Conservation (phyloP, 257 asterid genomes). For the Nicotiana paniculata region DNA sequence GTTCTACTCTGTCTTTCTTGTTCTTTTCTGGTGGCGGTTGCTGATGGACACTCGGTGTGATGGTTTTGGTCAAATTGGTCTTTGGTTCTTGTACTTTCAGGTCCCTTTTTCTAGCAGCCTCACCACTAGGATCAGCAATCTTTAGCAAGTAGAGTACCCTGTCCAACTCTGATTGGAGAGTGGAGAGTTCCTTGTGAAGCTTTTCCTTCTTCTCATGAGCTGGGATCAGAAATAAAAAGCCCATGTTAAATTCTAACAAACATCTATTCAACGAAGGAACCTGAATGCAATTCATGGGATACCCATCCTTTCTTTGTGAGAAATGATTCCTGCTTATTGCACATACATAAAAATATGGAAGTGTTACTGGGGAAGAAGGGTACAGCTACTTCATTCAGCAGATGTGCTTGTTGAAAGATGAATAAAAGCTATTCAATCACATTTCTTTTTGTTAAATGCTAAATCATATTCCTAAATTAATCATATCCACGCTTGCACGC, state of each 20-base stretch:
- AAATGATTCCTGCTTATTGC: not conserved
- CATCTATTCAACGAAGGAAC: not conserved
- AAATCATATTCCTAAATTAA: not conserved
- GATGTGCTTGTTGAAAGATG: not conserved
- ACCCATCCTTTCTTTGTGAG: not conserved
- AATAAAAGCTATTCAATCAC: not conserved
- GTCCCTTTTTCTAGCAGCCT: conserved; percentile 67
- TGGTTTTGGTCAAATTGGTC: conserved; percentile 6
- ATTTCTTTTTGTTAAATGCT: not conserved
- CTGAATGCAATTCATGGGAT: not conserved
- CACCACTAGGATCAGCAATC: conserved; percentile 94
- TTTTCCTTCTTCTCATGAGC: conserved; percentile 58
- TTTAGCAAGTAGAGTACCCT: conserved; percentile 77
- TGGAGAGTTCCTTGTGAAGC: conserved; percentile 48
- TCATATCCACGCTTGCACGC: too few relatives aligned
- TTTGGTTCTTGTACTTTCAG: conserved; percentile 36
- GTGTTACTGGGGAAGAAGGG: conserved; percentile 1
- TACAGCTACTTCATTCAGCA: not conserved
- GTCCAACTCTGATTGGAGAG: conserved; percentile 75
- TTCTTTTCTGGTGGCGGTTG: conserved; percentile 20
- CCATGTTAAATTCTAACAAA: not conserved
- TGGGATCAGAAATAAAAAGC: conserved; percentile 24
- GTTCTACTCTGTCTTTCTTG: conserved; percentile 25
- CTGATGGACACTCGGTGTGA: conserved; percentile 20
- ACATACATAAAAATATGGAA: not conserved